Evolutionary conservation across 805 yeast genomes (phyloP).

Genomic region (Candida rishiriensis): DNA sequence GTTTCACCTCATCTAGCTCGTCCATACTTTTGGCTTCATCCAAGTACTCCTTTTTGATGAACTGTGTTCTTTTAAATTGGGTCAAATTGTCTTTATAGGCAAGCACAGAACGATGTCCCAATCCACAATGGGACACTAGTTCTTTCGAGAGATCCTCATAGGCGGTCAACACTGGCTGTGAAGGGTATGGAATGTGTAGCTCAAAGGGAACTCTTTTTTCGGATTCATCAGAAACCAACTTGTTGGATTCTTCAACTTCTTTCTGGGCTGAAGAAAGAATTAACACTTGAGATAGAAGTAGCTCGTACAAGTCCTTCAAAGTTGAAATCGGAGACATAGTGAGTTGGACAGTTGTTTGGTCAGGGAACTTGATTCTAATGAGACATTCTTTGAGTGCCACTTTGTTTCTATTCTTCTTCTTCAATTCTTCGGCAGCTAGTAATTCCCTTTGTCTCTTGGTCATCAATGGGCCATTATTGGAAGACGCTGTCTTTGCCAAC

Average conservation of each 20-base stretch:
- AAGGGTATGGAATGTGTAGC: constrained; percentile 48
- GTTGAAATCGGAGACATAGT: constrained; percentile 44
- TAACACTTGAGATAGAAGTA: constrained; percentile 23
- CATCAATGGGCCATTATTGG: constrained; percentile 25
- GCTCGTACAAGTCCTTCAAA: constrained; percentile 17
- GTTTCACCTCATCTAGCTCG: constrained; percentile 23
- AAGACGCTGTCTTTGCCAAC: constrained; percentile 38
- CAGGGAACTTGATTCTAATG: constrained; percentile 56
- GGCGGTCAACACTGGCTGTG: constrained; percentile 23
- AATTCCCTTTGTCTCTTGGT: constrained; percentile 32
- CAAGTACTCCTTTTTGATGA: constrained; percentile 20
- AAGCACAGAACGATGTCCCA: constrained; percentile 34
- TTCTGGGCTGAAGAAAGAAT: constrained; percentile 30
- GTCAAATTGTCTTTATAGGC: constrained; percentile 14
- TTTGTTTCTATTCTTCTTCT: constrained; percentile 22
- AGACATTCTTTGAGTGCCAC: constrained; percentile 30
- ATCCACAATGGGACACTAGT: constrained; percentile 35
- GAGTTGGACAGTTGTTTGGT: constrained; percentile 46
- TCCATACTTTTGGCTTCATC: constrained; percentile 20
- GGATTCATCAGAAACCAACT: background rate
- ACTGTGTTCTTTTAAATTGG: constrained; percentile 15
- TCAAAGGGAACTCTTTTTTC: constrained; percentile 18
- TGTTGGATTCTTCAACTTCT: constrained; percentile 16
- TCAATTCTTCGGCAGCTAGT: constrained; percentile 13
- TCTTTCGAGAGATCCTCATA: constrained; percentile 21